Evolutionary conservation across 2,329 filamentous ascomycete genomes (phyloP).

Genomic region (Xylariaceae sp.): DNA sequence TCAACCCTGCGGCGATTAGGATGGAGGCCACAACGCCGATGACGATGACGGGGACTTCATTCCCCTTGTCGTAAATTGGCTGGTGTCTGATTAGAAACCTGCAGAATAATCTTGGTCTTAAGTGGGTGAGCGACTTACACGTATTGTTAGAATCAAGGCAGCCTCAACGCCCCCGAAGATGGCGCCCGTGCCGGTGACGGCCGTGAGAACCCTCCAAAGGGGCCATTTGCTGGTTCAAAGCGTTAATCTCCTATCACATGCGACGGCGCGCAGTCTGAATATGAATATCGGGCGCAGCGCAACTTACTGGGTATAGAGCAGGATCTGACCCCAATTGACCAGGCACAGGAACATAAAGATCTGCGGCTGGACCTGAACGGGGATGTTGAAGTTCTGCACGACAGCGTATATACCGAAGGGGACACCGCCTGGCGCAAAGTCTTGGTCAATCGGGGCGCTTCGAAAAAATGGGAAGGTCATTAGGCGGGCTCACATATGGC

Average conservation of each 20-base stretch:
- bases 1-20: conserved; percentile 51
- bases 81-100: conserved; percentile 24
- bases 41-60: conserved; percentile 50
- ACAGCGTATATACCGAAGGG: conserved; percentile 41
- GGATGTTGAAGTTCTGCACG: conserved; percentile 41
- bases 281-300: no score
- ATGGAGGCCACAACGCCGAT: conserved; percentile 57
- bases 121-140: conserved; percentile 36
- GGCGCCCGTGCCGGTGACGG: conserved; percentile 39
- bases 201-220: conserved; percentile 42
- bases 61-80: conserved; percentile 52
- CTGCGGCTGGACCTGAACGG: conserved; percentile 43
- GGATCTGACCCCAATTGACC: conserved; percentile 38
- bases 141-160: conserved; percentile 53
- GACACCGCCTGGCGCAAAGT: conserved; percentile 33
- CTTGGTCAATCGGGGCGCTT: not conserved
- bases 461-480: not conserved
- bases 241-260: not conserved
- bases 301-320: conserved; percentile 35
- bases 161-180: conserved; percentile 52
- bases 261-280: no score
- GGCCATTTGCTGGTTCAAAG: conserved; percentile 40
- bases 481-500: conserved; percentile 45
- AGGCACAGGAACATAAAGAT: conserved; percentile 39
- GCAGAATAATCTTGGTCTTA: not conserved